A percentile compares a stretch with the other conserved stretches of the same genome.
Evolutionary conservation across 352 stramenopile species (phyloP).

Genomic region (Pythium rhizo-oryzae): DNA sequence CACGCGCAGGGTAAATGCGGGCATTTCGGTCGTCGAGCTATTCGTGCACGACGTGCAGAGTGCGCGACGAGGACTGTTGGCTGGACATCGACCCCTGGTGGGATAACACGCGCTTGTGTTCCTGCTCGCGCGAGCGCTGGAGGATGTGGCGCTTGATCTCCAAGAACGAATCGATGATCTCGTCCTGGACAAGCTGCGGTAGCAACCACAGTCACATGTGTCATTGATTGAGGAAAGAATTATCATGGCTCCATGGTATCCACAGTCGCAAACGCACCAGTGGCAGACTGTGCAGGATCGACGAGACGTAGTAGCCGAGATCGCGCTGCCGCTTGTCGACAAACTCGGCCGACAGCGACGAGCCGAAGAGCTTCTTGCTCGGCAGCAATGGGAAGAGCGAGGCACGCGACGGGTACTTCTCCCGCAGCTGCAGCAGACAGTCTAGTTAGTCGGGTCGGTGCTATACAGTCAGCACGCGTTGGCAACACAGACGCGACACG

Average conservation of each 20-base stretch:
- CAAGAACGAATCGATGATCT: constrained; percentile 89
- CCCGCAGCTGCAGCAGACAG: constrained; percentile 50
- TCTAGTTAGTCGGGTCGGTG: too few species aligned
- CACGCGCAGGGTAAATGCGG: not conserved
- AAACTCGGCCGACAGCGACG: constrained; percentile 82
- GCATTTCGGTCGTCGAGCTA: not conserved
- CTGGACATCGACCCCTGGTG: constrained; percentile 3
- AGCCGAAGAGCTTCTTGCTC: constrained; percentile 89
- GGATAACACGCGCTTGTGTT: constrained; percentile 32
- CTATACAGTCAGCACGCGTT: too few species aligned
- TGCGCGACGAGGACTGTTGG: constrained; percentile 3
- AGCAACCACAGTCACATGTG: not conserved
- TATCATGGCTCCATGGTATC: too few species aligned
- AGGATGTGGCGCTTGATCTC: constrained; percentile 88
- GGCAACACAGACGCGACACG: not conserved
- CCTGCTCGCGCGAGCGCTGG: constrained; percentile 59
- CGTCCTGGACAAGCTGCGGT: constrained; percentile 72
- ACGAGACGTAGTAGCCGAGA: constrained; percentile 87
- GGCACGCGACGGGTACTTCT: constrained; percentile 83
- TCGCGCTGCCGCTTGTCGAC: constrained; percentile 88
- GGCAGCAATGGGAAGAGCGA: constrained; percentile 75
- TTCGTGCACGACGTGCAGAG: constrained; percentile 28
- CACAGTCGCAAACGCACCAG: constrained; percentile 41
- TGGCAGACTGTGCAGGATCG: constrained; percentile 79
- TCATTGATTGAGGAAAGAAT: too few species aligned